A percentile compares a stretch with the other conserved stretches of the same genome.
Conservation (phyloP, 345 rosid species). For the Syzygium jambos region DNA sequence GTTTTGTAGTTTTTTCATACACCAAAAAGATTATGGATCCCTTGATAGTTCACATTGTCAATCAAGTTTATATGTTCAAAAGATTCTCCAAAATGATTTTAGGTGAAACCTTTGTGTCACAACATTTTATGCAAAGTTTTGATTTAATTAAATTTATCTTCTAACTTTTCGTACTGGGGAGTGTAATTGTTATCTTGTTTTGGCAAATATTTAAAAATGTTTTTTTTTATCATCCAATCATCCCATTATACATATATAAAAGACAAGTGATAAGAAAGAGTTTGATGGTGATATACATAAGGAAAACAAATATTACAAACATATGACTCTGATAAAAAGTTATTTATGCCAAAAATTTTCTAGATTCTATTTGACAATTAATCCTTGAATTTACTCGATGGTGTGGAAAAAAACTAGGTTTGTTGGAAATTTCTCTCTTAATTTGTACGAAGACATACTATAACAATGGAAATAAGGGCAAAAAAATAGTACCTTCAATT, state of each 20-base stretch:
- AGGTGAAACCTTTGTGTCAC: too few relatives aligned
- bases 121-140: not conserved
- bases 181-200: not conserved
- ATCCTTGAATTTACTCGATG: not conserved
- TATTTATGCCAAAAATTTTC: not conserved
- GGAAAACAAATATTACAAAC: not conserved
- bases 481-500: not conserved
- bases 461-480: not conserved
- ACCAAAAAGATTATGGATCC: too few relatives aligned
- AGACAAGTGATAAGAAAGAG: not conserved
- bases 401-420: not conserved
- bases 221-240: not conserved
- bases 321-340: not conserved
- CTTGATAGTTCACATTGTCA: too few relatives aligned
- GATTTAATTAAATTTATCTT: not conserved
- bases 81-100: too few relatives aligned
- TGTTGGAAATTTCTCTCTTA: not conserved
- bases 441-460: not conserved
- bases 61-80: too few relatives aligned
- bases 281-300: not conserved
- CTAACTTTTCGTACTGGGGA: not conserved
- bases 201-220: not conserved
- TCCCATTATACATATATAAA: not conserved
- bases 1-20: too few relatives aligned
- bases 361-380: not conserved